Evolutionary conservation across 2,329 filamentous ascomycete species (phyloP).

Genomic region (Aspergillus unguis): DNA sequence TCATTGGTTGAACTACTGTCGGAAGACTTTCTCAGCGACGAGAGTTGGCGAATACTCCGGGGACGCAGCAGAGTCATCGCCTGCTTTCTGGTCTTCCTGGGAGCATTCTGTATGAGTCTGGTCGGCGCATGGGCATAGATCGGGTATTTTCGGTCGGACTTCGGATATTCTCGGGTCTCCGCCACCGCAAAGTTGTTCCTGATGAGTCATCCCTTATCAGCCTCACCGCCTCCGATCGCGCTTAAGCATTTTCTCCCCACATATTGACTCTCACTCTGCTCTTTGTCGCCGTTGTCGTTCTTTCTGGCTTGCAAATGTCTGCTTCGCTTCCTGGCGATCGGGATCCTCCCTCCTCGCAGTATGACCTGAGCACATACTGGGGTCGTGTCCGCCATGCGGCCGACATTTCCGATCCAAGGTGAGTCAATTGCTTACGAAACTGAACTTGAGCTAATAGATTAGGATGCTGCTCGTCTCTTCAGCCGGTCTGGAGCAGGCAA

Average conservation of each 20-base stretch:
- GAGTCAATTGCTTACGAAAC: constrained; percentile 12
- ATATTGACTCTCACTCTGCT: neutral
- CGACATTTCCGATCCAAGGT: constrained; percentile 93
- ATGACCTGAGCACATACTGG: constrained; percentile 92
- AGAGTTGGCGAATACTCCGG: constrained; percentile 65
- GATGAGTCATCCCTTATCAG: constrained; percentile 30
- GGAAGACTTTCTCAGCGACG: constrained; percentile 73
- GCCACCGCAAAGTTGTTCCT: neutral
- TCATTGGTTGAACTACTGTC: constrained; percentile 74
- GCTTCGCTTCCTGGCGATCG: constrained; percentile 63
- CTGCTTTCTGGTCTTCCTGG: constrained; percentile 61
- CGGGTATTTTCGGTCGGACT: constrained; percentile 1
- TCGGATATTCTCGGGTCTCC: neutral
- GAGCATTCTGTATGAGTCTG: constrained; percentile 66
- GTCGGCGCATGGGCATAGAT: constrained; percentile 68
- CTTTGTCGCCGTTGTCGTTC: constrained; percentile 6
- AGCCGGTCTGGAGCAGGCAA: constrained; percentile 78
- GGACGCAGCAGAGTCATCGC: constrained; percentile 62
- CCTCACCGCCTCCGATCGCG: constrained; percentile 36
- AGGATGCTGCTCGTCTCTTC: constrained; percentile 83
- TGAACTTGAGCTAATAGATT: constrained; percentile 11
- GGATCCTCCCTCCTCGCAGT: constrained; percentile 85
- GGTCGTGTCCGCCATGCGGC: constrained; percentile 87
- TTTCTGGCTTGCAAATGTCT: constrained; percentile 49
- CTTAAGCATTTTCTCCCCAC: constrained; percentile 18